Percentiles rank a stretch among this genome's conserved stretches.
These are phyloP conservation scores for Akanthomyces lecanii DNA, from an alignment of 2,329 filamentous ascomycete genomes.

Conservation along the genomic window DNA sequence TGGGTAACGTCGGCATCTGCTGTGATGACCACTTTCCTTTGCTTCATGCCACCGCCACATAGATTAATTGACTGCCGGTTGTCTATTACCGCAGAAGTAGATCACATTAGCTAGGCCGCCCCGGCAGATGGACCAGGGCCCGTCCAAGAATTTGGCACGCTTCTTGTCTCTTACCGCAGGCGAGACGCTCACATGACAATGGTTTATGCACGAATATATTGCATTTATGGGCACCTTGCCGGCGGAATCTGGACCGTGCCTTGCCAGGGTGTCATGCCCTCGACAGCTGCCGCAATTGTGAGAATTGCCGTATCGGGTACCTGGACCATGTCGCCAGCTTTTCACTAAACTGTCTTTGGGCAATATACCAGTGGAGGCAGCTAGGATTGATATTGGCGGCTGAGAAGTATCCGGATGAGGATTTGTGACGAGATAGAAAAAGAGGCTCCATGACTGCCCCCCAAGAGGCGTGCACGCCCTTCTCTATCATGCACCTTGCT, in stretches of 20 bases:
- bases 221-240: background rate
- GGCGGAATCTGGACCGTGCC: background rate
- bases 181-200: background rate
- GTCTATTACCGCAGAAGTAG: background rate
- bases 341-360: no score
- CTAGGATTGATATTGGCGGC: background rate
- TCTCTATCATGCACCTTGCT: background rate
- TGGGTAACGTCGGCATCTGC: background rate
- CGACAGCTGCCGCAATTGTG: background rate
- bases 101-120: background rate
- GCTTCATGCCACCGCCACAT: background rate
- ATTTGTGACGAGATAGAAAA: background rate
- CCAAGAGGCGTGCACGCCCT: background rate
- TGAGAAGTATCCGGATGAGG: background rate
- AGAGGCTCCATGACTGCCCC: background rate
- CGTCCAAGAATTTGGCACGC: background rate
- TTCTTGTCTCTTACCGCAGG: background rate
- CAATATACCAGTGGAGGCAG: background rate
- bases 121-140: background rate
- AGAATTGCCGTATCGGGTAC: background rate
- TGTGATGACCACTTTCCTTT: background rate
- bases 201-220: background rate
- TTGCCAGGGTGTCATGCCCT: background rate
- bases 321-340: background rate
- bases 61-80: background rate